Base-by-base conservation (phyloP, 78 protist species). In the Dictyostelium capitatum region DNA sequence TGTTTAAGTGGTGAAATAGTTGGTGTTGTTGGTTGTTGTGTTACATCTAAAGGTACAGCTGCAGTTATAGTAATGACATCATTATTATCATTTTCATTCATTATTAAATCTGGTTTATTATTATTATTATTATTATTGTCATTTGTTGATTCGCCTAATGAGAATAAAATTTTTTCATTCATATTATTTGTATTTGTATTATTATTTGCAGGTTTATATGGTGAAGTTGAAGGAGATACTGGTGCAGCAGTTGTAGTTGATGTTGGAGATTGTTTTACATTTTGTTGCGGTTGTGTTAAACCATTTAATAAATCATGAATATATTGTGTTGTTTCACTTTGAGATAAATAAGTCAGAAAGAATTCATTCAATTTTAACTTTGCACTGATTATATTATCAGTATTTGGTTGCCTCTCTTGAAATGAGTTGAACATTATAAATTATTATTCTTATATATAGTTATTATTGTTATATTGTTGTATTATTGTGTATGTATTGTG, bases 361-460 rank as follows among this genome's bases (percentile, higher is more conserved):
- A 87, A 62, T 28, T 87, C 92, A 77, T 74, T 87, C 67, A 87
- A 64, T 70, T 87, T 87, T 28, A 87, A 25, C 43, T 87, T 87
- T 17, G 92, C 92, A 87, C 56, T 77, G 37, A 87, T 87, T 20
- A 84, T 59, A 64, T 57, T 77, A 69, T 87, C 92, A 8, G 92
- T 70, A 25, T 79, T 74, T 74, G 82, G 82, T 64, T 74, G 83
- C 47, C 83, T 87, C 46, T 87, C 92, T 50, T 74, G 78, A 74
- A 84, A 84, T 70, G 83, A 65, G 50, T 87, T 87, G n/a, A 53
- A 54, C 83, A 54, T 78, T 20, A 43, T 51, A 51, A 4, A 14
- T 51, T 51, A 51, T 51, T 51, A 12, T 51, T n/a, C n/a, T n/a
- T n/a, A n/a, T 51, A 14, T 51, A 51, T 51, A 14, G 15, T 14